phyloP scores from a whole-genome alignment of 2,329 filamentous ascomycete genomes.

The Talaromyces sp. region DNA sequence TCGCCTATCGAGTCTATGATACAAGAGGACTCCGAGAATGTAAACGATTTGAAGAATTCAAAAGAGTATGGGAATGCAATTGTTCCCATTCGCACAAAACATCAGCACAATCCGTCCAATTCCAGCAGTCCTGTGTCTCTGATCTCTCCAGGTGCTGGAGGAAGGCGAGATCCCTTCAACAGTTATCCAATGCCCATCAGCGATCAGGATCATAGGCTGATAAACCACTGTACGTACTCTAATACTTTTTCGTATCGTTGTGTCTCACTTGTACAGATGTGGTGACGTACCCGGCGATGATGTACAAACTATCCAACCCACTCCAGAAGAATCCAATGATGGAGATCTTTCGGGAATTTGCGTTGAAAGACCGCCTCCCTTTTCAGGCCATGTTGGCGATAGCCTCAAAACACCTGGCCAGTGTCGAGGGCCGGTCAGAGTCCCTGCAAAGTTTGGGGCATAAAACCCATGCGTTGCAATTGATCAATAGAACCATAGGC shows the following conservation, averaged over 20 bases:
- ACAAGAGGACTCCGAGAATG: slow-evolving; percentile 7
- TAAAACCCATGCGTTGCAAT: slow-evolving; percentile 25
- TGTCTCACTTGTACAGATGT: slow-evolving; percentile 18
- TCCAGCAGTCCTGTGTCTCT: slow-evolving; percentile 5
- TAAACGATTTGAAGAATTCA: slow-evolving; percentile 8
- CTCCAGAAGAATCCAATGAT: slow-evolving; percentile 23
- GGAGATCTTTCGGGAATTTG: slow-evolving; percentile 25
- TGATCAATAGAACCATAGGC: slow-evolving; percentile 25
- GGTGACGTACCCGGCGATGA: slow-evolving; percentile 28
- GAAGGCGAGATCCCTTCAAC: slow-evolving; percentile 20
- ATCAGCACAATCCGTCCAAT: background rate
- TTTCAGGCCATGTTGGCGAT: slow-evolving; percentile 30
- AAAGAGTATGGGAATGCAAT: slow-evolving; percentile 3
- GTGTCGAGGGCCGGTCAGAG: slow-evolving; percentile 24
- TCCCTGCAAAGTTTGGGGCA: slow-evolving; percentile 28
- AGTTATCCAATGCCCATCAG: slow-evolving; percentile 22
- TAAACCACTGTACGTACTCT: slow-evolving; percentile 24
- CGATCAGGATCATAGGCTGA: slow-evolving; percentile 21
- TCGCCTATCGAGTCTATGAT: background rate
- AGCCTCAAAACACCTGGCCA: slow-evolving; percentile 26
- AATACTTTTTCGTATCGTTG: background rate
- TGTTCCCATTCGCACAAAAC: background rate
- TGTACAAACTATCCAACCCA: slow-evolving; percentile 26
- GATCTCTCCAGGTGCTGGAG: slow-evolving; percentile 14
- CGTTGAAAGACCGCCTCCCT: slow-evolving; percentile 23